Conservation (phyloP, 768 basidiomycete species). For the Termitomyces sp. region DNA sequence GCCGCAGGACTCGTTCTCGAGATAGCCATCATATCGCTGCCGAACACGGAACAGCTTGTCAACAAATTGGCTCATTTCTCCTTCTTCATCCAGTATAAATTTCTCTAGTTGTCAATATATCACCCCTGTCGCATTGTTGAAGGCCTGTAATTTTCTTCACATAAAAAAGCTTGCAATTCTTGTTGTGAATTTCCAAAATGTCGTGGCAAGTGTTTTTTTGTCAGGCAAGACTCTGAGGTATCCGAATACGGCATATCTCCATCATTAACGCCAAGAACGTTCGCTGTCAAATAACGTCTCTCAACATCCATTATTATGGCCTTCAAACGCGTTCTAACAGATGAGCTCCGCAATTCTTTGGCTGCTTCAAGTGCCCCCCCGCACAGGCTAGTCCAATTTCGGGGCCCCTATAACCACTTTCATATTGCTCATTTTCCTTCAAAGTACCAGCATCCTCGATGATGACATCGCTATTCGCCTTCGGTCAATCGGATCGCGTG, state of each 20-base stretch:
- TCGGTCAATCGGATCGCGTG: conserved; percentile 54
- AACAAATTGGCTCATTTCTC: background rate
- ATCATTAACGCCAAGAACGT: background rate
- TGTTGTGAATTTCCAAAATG: background rate
- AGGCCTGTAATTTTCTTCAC: background rate
- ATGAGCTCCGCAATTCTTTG: conserved; percentile 16
- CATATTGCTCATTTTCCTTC: background rate
- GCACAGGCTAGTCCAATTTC: conserved; percentile 11
- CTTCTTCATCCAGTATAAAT: background rate
- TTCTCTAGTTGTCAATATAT: background rate
- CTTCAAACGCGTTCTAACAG: conserved; percentile 27
- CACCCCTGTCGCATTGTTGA: background rate
- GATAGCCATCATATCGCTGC: conserved; percentile 14
- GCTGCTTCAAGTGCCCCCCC: conserved; percentile 10
- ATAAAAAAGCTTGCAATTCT: background rate
- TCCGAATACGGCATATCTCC: background rate
- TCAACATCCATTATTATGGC: conserved; percentile 10
- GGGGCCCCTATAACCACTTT: background rate
- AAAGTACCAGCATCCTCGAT: conserved; percentile 39
- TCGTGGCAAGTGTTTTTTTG: background rate
- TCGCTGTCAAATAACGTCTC: background rate
- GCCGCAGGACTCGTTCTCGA: conserved; percentile 3
- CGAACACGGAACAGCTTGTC: conserved; percentile 14
- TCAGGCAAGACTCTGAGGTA: background rate
- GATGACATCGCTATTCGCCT: conserved; percentile 52